phyloP scores from a whole-genome alignment of 495 filamentous ascomycete species.

The Tuber brumale region DNA sequence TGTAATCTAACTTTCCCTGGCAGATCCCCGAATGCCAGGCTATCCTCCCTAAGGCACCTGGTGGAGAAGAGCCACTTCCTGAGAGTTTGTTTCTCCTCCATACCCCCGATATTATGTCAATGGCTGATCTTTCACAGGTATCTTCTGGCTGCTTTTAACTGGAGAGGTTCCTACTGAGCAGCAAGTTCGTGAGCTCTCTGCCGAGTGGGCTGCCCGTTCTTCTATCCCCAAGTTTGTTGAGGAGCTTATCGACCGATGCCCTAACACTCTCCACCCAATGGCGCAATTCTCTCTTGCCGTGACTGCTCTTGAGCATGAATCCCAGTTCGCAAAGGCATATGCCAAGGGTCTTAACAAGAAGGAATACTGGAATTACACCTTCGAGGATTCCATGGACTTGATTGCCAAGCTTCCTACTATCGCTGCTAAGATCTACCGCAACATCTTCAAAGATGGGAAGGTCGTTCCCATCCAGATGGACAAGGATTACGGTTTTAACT shows the following conservation, averaged over 20 bases:
- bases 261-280: slow-evolving; percentile 97
- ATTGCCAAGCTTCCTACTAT: slow-evolving; percentile 99
- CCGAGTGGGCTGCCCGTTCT: slow-evolving; percentile 96
- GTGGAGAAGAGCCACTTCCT: slow-evolving; percentile 90
- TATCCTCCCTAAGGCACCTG: slow-evolving; percentile 89
- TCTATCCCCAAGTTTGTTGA: slow-evolving; percentile 94
- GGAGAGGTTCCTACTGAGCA: slow-evolving; percentile 94
- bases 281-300: slow-evolving; percentile 98
- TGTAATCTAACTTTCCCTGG: slow-evolving; percentile 11
- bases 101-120: slow-evolving; percentile 1
- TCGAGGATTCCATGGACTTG: slow-evolving; percentile 99
- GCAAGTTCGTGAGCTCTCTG: slow-evolving; percentile 94
- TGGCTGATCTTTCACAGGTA: slow-evolving; percentile 52
- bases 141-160: slow-evolving; percentile 98
- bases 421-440: slow-evolving; percentile 96
- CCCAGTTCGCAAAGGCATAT: slow-evolving; percentile 93
- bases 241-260: slow-evolving; percentile 99
- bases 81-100: slow-evolving; percentile 57
- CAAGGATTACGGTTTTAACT: slow-evolving; percentile 97
- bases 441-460: slow-evolving; percentile 99
- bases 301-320: slow-evolving; percentile 96
- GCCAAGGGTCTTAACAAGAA: slow-evolving; percentile 98
- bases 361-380: slow-evolving; percentile 98
- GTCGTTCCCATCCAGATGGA: slow-evolving; percentile 90
- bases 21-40: slow-evolving; percentile 96